Base-by-base conservation (phyloP, 352 stramenopile species). In the Pythium rishiriense region DNA sequence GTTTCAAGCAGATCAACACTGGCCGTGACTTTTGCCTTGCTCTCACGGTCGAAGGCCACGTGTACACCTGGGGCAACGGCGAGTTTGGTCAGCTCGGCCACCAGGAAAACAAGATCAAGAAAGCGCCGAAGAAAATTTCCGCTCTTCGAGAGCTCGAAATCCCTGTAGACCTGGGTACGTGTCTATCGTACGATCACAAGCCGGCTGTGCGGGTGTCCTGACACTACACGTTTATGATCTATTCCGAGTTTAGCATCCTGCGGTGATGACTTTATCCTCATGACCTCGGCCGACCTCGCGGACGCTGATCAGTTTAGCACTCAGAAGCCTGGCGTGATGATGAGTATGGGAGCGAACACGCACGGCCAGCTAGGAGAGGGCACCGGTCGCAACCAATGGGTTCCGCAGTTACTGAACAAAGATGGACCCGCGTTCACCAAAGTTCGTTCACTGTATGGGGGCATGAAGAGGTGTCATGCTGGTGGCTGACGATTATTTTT, bases 81-180 rank as follows among this genome's bases (percentile, higher is more conserved):
- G 81, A 94, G 53, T 68, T 79, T 28, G 85, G 85, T 19, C 85
- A 94, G 58, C 62, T 94, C 39, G 85, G 85, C 1, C 85, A 94
- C 69, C 85, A 93, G 53, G 85, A 93, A 45, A 93, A 91, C 72
- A 93, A 93, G 60, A 83, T 81, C 72, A 93, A 93, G 71, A 93
- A 93, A 64, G 73, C 74, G 19, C 85, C 85, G 22, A 93, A 93
- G 72, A 93, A 93, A 64, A 90, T 93, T 59, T 93, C 85, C 33
- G 85, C 85, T 11, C 72, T 93, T 31, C 80, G 85, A 4, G 85
- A 93, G 68, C 69, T 91, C 21, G 85, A 93, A 68, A 73, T 93
- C 25, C 81, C 85, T 26, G 80, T 90, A 0, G 74, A 88, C 43
- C 62, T 85, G 10, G 79, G 82, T 88, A 71, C 37, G 37, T 43